These are phyloP conservation scores for Pyrenula massariospora DNA, from an alignment of 495 filamentous ascomycete genomes.

Conservation along the genomic window DNA sequence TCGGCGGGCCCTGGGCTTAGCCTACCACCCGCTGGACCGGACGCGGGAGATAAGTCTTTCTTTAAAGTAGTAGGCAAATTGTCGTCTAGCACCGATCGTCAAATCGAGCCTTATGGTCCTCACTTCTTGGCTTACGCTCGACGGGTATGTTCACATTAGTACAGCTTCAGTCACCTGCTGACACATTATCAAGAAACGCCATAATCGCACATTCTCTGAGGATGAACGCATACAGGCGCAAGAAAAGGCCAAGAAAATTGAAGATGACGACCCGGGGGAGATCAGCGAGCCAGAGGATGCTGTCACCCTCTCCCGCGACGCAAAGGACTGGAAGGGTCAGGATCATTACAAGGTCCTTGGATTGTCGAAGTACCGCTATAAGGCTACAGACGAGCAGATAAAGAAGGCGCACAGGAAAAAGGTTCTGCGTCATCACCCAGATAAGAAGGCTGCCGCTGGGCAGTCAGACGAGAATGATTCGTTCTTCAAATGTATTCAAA, in stretches of 20 bases:
- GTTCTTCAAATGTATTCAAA: conserved; percentile 99
- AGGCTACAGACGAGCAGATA: conserved; percentile 93
- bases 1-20: not conserved
- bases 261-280: conserved; percentile 79
- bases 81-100: conserved; percentile 61
- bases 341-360: conserved; percentile 98
- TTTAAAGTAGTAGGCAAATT: conserved; percentile 45
- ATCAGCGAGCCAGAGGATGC: conserved; percentile 89
- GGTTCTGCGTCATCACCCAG: conserved; percentile 95
- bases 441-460: conserved; percentile 84
- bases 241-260: conserved; percentile 87
- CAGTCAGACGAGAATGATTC: conserved; percentile 84
- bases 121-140: conserved; percentile 97
- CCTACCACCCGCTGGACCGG: not conserved
- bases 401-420: conserved; percentile 98
- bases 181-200: conserved; percentile 49
- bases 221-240: conserved; percentile 95
- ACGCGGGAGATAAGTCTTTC: not conserved
- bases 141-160: conserved; percentile 42
- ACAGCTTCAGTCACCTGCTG: not conserved
- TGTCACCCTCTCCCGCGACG: conserved; percentile 79
- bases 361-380: conserved; percentile 79
- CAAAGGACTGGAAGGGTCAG: conserved; percentile 99
- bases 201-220: conserved; percentile 95
- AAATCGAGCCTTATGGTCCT: conserved; percentile 88